Evolutionary conservation across 805 yeast species (phyloP).

Genomic region (Pichia rugopelliculosa): DNA sequence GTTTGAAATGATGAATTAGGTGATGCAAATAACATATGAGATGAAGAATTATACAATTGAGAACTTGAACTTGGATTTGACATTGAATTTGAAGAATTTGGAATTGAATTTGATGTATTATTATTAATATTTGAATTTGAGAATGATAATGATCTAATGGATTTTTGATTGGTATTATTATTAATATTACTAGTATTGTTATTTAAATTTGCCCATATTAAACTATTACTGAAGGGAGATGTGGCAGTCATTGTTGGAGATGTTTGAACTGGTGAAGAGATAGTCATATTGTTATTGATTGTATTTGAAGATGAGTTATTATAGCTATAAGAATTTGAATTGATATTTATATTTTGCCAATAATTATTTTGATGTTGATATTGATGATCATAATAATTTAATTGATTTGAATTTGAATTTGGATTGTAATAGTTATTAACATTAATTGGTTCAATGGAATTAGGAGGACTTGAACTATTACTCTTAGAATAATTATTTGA

Average conservation of each 20-base stretch:
- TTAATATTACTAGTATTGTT: not conserved
- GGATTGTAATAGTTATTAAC: not conserved
- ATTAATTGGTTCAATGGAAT: constrained; percentile 4
- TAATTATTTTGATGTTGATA: not conserved
- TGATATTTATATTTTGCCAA: not conserved
- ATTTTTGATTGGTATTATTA: not conserved
- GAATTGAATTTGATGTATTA: not conserved
- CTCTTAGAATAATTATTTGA: not conserved
- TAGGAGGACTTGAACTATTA: not conserved
- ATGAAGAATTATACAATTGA: not conserved
- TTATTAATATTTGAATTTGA: not conserved
- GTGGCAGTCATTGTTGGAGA: constrained; percentile 9
- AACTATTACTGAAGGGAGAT: constrained; percentile 19
- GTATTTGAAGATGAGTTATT: not conserved
- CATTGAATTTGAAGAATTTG: not conserved
- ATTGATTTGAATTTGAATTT: not conserved
- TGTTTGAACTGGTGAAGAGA: not conserved
- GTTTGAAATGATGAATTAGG: not conserved
- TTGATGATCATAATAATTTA: constrained; percentile 1
- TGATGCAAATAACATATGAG: not conserved
- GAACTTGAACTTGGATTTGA: not conserved
- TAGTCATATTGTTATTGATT: not conserved
- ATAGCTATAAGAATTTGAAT: not conserved
- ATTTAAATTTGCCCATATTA: constrained; percentile 7
- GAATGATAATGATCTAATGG: constrained; percentile 7